Percentiles rank a stretch among this genome's conserved stretches.
Evolutionary conservation across 106 monocot species (phyloP).

Genomic region (Phalaenopsis aphrodite): DNA sequence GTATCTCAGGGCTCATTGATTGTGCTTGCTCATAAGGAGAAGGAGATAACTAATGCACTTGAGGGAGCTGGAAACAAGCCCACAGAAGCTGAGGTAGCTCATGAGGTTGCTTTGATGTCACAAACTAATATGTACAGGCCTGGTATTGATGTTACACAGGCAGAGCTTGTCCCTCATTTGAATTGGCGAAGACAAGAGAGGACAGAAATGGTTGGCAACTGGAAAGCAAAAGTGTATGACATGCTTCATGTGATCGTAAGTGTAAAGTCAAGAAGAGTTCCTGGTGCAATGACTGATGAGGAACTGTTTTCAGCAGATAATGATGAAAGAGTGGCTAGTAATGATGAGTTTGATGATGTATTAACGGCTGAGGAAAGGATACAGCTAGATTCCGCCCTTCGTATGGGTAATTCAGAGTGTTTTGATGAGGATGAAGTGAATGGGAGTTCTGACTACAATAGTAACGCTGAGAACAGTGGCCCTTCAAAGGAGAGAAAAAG

Average conservation of each 20-base stretch:
- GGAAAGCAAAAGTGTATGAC: constrained; percentile 93
- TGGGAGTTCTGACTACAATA: constrained; percentile 12
- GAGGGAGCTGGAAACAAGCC: constrained; percentile 91
- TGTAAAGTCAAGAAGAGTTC: constrained; percentile 89
- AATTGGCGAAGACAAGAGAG: constrained; percentile 95
- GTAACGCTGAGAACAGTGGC: constrained; percentile 28
- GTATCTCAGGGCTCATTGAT: constrained; percentile 72
- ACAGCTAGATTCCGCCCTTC: constrained; percentile 80
- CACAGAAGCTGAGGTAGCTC: constrained; percentile 82
- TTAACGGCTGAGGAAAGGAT: constrained; percentile 81
- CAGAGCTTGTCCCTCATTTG: constrained; percentile 77
- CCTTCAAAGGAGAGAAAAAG: constrained; percentile 58
- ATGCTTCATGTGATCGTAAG: constrained; percentile 92
- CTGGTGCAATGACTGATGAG: constrained; percentile 93
- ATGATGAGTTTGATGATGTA: constrained; percentile 64
- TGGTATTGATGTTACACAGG: constrained; percentile 90
- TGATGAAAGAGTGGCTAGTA: constrained; percentile 42
- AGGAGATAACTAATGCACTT: constrained; percentile 87
- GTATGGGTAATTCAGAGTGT: constrained; percentile 43
- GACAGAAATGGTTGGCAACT: constrained; percentile 67
- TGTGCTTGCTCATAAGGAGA: constrained; percentile 86
- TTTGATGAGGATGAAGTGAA: constrained; percentile 43
- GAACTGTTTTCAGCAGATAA: constrained; percentile 66
- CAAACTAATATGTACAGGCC: constrained; percentile 96
- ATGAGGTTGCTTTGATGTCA: constrained; percentile 94